These are phyloP conservation scores for Solanum lignicaule DNA, from an alignment of 257 asterid species.

Conservation along the genomic window DNA sequence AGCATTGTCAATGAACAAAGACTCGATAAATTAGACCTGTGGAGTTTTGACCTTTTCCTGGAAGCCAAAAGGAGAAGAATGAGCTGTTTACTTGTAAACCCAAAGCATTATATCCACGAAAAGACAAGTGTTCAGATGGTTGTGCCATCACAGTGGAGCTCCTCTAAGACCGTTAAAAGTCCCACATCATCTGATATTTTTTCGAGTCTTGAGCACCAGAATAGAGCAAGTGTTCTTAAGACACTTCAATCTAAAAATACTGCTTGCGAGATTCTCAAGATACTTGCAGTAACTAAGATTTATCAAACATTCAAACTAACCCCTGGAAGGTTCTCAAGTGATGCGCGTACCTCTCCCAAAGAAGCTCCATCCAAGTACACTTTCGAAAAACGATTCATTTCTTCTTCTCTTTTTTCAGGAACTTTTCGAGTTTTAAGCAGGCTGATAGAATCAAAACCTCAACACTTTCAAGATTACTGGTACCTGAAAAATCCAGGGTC, in stretches of 20 bases:
- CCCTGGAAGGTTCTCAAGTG: not conserved
- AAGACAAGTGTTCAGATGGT: not conserved
- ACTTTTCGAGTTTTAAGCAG: not conserved
- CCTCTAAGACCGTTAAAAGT: not conserved
- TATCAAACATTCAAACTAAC: too few species aligned
- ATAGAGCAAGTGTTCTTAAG: not conserved
- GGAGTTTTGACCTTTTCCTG: too few species aligned
- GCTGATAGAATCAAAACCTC: not conserved
- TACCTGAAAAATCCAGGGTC: slow-evolving; percentile 2
- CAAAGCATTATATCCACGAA: too few species aligned
- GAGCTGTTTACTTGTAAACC: too few species aligned
- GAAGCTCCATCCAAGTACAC: too few species aligned
- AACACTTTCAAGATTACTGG: slow-evolving; percentile 3
- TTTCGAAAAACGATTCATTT: not conserved
- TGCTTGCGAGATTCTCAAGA: not conserved
- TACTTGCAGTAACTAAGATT: not conserved
- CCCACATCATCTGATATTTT: not conserved
- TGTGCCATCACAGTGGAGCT: not conserved
- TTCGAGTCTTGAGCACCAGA: not conserved
- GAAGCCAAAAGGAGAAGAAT: too few species aligned
- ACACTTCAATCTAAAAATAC: not conserved
- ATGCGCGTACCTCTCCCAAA: not conserved
- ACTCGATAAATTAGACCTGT: too few species aligned
- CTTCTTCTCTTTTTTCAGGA: not conserved
- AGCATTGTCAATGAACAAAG: not conserved